A percentile compares a stretch with the other conserved stretches of the same genome.
These are phyloP conservation scores for Aspergillus flavus DNA, from an alignment of 2,329 filamentous ascomycete genomes.

Conservation along the genomic window DNA sequence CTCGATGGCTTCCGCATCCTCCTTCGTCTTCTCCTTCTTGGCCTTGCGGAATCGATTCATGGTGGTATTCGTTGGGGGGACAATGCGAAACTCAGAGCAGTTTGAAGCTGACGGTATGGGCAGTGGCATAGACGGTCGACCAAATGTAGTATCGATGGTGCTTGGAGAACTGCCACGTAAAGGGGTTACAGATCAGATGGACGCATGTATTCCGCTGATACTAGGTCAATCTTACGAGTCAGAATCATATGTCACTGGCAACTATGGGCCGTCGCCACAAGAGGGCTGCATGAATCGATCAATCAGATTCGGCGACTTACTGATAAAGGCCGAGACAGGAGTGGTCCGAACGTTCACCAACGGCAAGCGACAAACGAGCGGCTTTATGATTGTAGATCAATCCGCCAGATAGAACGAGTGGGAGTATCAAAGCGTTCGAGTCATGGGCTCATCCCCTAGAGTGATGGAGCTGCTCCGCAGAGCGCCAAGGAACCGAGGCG, in stretches of 20 bases:
- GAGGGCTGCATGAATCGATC: conserved; percentile 9
- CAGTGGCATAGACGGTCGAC: neutral
- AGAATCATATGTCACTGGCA: conserved; percentile 13
- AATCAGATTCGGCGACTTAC: conserved; percentile 8
- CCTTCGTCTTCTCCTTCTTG: conserved; percentile 37
- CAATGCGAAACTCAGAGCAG: neutral
- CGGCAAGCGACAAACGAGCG: neutral
- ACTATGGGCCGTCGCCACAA: neutral
- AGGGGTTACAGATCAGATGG: neutral
- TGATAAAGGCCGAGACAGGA: neutral
- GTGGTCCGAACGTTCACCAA: neutral
- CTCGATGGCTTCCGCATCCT: conserved; percentile 24
- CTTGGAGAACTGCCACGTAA: neutral
- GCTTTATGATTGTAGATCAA: neutral
- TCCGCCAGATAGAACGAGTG: neutral
- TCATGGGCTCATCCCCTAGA: conserved; percentile 13
- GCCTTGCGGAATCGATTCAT: conserved; percentile 48
- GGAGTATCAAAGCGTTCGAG: neutral
- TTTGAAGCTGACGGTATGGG: neutral
- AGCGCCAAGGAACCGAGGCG: conserved; percentile 3
- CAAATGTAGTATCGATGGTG: neutral
- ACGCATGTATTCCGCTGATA: neutral
- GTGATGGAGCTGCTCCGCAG: neutral
- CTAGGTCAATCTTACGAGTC: conserved; percentile 15
- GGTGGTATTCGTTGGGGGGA: conserved; percentile 6